Conservation (phyloP, 352 stramenopile species). For the Phytopythium chamaehyphon region DNA sequence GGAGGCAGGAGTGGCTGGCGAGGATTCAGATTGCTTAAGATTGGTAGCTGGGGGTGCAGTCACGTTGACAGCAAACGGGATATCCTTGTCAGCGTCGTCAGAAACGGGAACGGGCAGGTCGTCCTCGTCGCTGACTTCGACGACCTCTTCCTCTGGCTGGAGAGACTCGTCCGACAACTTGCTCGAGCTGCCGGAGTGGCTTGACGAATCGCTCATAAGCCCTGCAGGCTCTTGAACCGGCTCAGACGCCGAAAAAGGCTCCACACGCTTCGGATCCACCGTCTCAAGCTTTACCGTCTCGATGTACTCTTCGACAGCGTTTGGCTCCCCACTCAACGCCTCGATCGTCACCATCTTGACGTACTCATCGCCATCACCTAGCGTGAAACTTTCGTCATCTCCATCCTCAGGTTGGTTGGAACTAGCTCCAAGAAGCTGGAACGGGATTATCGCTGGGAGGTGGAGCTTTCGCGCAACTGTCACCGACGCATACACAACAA, state of each 20-base stretch:
- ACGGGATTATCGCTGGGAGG: not conserved
- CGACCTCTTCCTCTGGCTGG: slow-evolving; percentile 26
- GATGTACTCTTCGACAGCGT: not conserved
- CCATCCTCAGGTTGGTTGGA: slow-evolving; percentile 6
- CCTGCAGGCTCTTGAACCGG: too few relatives aligned
- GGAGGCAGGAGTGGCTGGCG: too few relatives aligned
- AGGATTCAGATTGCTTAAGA: too few relatives aligned
- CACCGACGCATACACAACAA: slow-evolving; percentile 10
- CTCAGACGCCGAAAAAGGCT: too few relatives aligned
- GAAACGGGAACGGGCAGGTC: slow-evolving; percentile 6
- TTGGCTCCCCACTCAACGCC: slow-evolving; percentile 3
- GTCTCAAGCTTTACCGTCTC: slow-evolving; percentile 3
- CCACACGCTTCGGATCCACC: not conserved
- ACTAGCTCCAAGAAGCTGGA: not conserved
- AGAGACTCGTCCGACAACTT: slow-evolving; percentile 1
- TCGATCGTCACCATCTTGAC: slow-evolving; percentile 11
- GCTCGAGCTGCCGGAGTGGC: not conserved
- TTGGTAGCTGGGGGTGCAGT: not conserved
- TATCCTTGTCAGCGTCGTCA: not conserved
- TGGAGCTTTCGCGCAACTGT: slow-evolving; percentile 15
- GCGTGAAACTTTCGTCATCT: slow-evolving; percentile 6
- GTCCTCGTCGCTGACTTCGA: slow-evolving; percentile 39
- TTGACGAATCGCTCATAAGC: not conserved
- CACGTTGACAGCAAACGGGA: not conserved
- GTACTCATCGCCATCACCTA: slow-evolving; percentile 7